phyloP scores from a whole-genome alignment of 1,139 yeast genomes.

The Scheffersomyces cryptocercus region DNA sequence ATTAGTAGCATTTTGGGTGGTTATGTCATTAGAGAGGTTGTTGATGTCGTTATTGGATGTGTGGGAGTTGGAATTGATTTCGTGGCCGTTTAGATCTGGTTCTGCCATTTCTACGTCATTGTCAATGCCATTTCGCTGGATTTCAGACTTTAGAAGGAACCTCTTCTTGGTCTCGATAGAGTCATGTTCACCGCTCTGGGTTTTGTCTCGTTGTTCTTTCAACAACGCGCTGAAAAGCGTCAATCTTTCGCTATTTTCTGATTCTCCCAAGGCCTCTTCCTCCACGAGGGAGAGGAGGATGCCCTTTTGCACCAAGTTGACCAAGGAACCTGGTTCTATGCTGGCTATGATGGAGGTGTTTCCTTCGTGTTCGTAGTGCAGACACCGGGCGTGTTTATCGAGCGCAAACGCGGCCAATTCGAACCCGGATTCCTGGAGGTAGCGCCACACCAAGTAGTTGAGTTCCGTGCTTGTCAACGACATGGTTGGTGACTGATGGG shows the following conservation, averaged over 20 bases:
- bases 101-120: constrained; percentile 19
- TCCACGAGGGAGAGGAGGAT: constrained; percentile 58
- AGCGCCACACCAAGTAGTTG: constrained; percentile 91
- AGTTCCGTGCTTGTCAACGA: constrained; percentile 82
- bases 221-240: constrained; percentile 35
- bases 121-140: constrained; percentile 7
- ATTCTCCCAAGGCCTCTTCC: constrained; percentile 19
- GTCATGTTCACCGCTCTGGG: background rate
- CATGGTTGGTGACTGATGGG: constrained; percentile 41
- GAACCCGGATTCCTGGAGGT: constrained; percentile 83
- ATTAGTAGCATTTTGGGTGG: constrained; percentile 1
- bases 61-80: too few species aligned
- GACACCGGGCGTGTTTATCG: constrained; percentile 70
- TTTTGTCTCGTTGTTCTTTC: constrained; percentile 9
- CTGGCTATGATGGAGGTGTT: constrained; percentile 51
- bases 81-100: constrained; percentile 1
- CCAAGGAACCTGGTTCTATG: constrained; percentile 68
- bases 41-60: too few species aligned
- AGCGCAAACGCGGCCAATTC: constrained; percentile 82
- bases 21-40: background rate
- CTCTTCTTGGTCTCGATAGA: constrained; percentile 4
- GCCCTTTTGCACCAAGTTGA: constrained; percentile 82
- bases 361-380: constrained; percentile 51
- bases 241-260: constrained; percentile 18
- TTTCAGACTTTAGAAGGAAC: constrained; percentile 20